phyloP scores from a whole-genome alignment of 140 eudicot genomes.

The Stevia rebaudiana region DNA sequence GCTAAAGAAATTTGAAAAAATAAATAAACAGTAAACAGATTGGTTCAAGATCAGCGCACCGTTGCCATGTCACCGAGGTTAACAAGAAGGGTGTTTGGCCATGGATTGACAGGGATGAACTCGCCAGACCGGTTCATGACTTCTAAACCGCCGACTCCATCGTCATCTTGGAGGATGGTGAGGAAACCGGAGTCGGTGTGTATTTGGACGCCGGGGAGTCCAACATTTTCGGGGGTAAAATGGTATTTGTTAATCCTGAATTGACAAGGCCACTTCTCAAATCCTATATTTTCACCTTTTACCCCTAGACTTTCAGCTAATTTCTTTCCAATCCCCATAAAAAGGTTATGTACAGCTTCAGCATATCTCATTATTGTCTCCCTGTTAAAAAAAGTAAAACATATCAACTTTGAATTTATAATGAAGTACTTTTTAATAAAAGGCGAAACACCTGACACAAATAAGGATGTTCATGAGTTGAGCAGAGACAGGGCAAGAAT shows the following conservation, averaged over 20 bases:
- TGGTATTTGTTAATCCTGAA: conserved; percentile 41
- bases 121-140: conserved; percentile 31
- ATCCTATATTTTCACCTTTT: conserved; percentile 9
- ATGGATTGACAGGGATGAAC: conserved; percentile 28
- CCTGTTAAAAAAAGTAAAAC: conserved; percentile 10
- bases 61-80: conserved; percentile 39
- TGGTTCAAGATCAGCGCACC: too few species aligned
- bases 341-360: conserved; percentile 25
- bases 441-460: too few species aligned
- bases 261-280: conserved; percentile 41
- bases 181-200: conserved; percentile 52
- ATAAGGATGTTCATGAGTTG: too few species aligned
- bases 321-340: conserved; percentile 26
- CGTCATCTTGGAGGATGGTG: conserved; percentile 44
- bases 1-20: too few species aligned
- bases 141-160: conserved; percentile 38
- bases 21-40: too few species aligned
- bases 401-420: too few species aligned
- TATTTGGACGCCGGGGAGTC: conserved; percentile 34
- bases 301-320: conserved; percentile 32
- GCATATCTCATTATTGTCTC: conserved; percentile 36
- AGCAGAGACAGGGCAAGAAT: too few species aligned
- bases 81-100: conserved; percentile 41
- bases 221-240: conserved; percentile 36
- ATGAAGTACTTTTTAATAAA: too few species aligned